Evolutionary conservation across 148 eudicot genomes (phyloP), one percentile per base, ranked within the genome.

Genomic region (Vaccinium darrowii): DNA sequence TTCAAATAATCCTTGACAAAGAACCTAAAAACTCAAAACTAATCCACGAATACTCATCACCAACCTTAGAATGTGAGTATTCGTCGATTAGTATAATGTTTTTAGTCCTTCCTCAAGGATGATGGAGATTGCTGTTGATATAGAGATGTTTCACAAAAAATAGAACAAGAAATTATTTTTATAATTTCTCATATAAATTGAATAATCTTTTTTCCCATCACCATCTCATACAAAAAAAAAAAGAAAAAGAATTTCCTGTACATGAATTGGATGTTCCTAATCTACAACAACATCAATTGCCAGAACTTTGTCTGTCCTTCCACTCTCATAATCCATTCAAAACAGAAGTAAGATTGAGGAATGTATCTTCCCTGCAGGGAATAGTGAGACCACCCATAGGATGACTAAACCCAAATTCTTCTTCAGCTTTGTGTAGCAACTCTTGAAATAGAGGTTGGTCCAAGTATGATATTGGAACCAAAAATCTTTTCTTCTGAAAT

Each of bases 331-430:
- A 19, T 25, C 27, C 16, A 7, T 58, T 50, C 57, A 88, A 84
- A 7, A 54, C 63, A 43, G 89, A 87, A 23, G 84, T 88, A 50
- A 88, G 39, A 54, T 91, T 76, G 2, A 87, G 33, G 81, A 91
- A 91, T 5, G 39, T 4, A 7, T 88, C 87, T 78, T 85, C 87
- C 51, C 84, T 81, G 57, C 90, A 88, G 1, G 88, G 86, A 77
- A 88, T 80, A 8, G 89, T 87, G 15, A 90, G 89, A 54, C 90
- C 89, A 13, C 90, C 90, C 85, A 74, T 90, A 1, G 89, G 92
- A 83, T 90, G 89, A 85, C 82, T 12, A 65, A 81, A 88, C 63
- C 89, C 90, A 79, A 76, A 90, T 82, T 90, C 89, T 88, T 88
- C 88, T 56, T 88, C 89, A 19, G 89, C 85, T 47, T 79, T 52